Evolutionary conservation across 1,139 yeast species (phyloP), one percentile per base, ranked within the genome.

Genomic region (Hyphopichia wangnamkhiaoensis): DNA sequence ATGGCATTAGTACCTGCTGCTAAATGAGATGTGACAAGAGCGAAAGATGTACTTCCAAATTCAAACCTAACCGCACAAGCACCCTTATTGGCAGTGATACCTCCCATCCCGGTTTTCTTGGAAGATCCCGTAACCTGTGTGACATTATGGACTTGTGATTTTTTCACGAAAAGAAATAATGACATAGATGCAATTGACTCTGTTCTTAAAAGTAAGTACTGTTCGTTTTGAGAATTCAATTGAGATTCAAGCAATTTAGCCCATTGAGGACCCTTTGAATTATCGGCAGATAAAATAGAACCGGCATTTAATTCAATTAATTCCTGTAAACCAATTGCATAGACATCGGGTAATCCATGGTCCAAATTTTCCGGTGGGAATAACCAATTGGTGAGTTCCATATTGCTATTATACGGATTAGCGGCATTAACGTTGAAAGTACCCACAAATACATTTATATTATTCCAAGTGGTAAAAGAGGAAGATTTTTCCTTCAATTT

Each of bases 1-100:
- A 80, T 77, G 46, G 94, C 94, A 46, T 79, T 80, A 37, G 81
- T 69, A 0, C 98, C 99, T 0, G 98, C 98, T 1, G 98, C 97
- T 49, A 94, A 71, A 66, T 94, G 98, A 0, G 96, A 85, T 3
- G 90, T 89, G n/a, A 94, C 68, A 48, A 91, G 77, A 43, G 94
- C 90, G 48, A 94, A 75, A 20, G 82, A 79, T 0, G 96, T 87
- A 37, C 82, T 80, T 1, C 94, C 89, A 59, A 75, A 88, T 31
- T 77, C 75, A 54, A 89, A 82, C 47, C 95, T 80, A 2, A 89
- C 85, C 0, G 93, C 95, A 45, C 91, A 89, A 2, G 93, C 96
- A 18, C 96, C 96, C 58, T 89, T 89, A 61, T 89, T 89, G 1
- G 96, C 95, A 2, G 95, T 80, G 65, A 89, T 88, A 14, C 96